These are phyloP conservation scores for Hypomyces perniciosus DNA, from an alignment of 2,329 filamentous ascomycete genomes.

Conservation along the genomic window DNA sequence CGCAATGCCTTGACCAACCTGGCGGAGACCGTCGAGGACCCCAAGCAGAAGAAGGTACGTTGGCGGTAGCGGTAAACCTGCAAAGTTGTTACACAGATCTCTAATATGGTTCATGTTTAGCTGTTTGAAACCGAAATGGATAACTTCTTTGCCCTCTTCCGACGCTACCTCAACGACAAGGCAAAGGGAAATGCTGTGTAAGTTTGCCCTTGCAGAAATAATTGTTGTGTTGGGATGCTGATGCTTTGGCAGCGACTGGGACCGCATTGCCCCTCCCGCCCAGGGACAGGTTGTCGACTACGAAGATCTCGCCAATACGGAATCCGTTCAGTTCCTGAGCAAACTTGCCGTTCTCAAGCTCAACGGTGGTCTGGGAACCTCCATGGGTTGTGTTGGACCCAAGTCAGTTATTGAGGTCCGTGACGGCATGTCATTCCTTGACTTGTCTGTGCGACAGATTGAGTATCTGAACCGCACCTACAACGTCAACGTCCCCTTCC, in stretches of 20 bases:
- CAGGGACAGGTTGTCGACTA: slow-evolving; percentile 94
- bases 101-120: slow-evolving; percentile 34
- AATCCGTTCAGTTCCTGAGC: slow-evolving; percentile 89
- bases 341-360: slow-evolving; percentile 99
- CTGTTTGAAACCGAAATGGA: slow-evolving; percentile 99
- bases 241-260: slow-evolving; percentile 67
- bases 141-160: slow-evolving; percentile 99
- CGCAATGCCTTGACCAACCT: slow-evolving; percentile 93
- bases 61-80: background rate
- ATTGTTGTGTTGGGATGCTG: background rate
- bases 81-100: background rate
- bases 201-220: slow-evolving; percentile 24
- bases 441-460: slow-evolving; percentile 96
- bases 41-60: slow-evolving; percentile 73
- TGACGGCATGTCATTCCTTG: slow-evolving; percentile 99
- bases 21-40: slow-evolving; percentile 80
- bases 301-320: slow-evolving; percentile 78
- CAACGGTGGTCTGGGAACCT: slow-evolving; percentile 97
- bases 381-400: slow-evolving; percentile 98
- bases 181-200: slow-evolving; percentile 91
- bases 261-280: slow-evolving; percentile 89
- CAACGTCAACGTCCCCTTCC: slow-evolving; percentile 92
- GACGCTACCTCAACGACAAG: slow-evolving; percentile 97
- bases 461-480: slow-evolving; percentile 99
- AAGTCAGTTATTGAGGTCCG: slow-evolving; percentile 99